phyloP scores from a whole-genome alignment of 2,329 filamentous ascomycete genomes.

The Xylaria polymorpha region DNA sequence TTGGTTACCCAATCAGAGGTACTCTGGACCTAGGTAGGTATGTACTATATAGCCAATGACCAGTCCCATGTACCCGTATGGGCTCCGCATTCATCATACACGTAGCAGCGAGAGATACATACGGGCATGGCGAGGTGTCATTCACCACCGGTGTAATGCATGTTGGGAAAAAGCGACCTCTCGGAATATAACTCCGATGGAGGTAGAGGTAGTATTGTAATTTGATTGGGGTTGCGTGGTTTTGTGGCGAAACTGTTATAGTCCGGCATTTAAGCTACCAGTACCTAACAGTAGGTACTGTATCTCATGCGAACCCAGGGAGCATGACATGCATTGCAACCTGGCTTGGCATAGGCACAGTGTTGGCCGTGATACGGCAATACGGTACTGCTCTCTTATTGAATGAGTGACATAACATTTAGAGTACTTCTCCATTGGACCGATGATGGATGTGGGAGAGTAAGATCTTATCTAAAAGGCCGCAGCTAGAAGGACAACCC shows the following conservation, averaged over 20 bases:
- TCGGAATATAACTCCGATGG: background rate
- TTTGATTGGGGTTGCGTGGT: background rate
- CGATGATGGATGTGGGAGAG: background rate
- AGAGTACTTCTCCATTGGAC: background rate
- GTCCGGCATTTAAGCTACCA: slow-evolving; percentile 7
- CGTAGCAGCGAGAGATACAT: no score
- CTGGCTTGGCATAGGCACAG: background rate
- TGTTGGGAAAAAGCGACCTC: background rate
- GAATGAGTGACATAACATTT: background rate
- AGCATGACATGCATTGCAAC: background rate
- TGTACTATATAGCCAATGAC: no score
- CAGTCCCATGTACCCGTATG: background rate
- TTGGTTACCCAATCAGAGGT: background rate
- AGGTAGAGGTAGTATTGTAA: background rate
- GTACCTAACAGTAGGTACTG: no score
- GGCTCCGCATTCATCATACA: no score
- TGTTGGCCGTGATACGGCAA: background rate
- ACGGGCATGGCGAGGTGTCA: background rate
- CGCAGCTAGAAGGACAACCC: background rate
- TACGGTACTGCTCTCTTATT: slow-evolving; percentile 1
- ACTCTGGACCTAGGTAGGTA: no score
- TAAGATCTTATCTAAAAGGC: background rate
- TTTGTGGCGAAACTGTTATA: background rate
- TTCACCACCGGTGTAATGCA: background rate
- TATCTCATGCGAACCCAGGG: background rate